These are phyloP conservation scores for Capsicum pubescens DNA, from an alignment of 257 asterid genomes.

Conservation along the genomic window DNA sequence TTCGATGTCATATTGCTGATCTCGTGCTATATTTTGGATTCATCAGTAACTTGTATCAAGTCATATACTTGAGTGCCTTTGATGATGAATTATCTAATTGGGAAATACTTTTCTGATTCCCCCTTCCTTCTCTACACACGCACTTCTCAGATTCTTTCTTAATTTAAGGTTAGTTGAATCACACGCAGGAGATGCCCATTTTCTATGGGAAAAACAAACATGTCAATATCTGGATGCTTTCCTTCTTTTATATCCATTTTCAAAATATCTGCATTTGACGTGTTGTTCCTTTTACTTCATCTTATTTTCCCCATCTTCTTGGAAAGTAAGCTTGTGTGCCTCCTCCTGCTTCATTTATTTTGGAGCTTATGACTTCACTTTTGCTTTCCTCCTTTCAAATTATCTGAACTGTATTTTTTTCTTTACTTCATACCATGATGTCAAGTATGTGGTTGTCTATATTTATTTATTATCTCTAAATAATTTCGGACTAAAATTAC, in stretches of 20 bases:
- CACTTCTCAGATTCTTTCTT: neutral
- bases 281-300: constrained; percentile 17
- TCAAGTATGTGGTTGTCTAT: neutral
- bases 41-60: constrained; percentile 13
- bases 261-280: neutral
- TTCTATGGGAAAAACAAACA: neutral
- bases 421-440: neutral
- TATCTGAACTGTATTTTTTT: neutral
- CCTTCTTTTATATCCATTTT: too few species aligned
- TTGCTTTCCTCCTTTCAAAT: neutral
- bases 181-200: neutral
- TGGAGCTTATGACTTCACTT: neutral
- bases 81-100: constrained; percentile 9
- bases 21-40: neutral
- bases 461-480: neutral
- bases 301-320: neutral
- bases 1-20: too few species aligned
- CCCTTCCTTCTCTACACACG: neutral
- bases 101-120: neutral
- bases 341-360: neutral
- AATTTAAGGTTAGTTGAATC: neutral
- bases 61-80: neutral
- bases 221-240: too few species aligned
- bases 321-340: neutral
- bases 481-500: neutral